Percentiles rank a stretch among this genome's conserved stretches.
These are phyloP conservation scores for Xerocomellus amylosporus DNA, from an alignment of 768 basidiomycete species.

Conservation along the genomic window DNA sequence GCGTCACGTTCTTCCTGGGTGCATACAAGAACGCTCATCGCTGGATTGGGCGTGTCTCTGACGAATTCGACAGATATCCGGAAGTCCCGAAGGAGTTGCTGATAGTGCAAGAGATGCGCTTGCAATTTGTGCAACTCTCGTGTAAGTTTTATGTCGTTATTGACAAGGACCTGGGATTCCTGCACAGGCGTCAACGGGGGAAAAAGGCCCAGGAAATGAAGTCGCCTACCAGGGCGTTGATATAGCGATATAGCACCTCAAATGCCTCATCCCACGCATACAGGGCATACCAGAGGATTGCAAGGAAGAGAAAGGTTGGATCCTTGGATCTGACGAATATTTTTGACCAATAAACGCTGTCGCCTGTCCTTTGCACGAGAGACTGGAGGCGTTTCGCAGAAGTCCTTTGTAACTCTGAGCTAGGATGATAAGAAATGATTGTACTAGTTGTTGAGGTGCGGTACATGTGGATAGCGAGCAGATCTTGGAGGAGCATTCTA, in stretches of 20 bases:
- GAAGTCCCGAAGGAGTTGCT: constrained; percentile 53
- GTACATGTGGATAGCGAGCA: constrained; percentile 55
- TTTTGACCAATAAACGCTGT: constrained; percentile 36
- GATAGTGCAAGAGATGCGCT: constrained; percentile 58
- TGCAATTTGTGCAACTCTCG: constrained; percentile 56
- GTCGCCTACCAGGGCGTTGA: constrained; percentile 45
- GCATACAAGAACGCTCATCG: constrained; percentile 33
- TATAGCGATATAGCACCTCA: constrained; percentile 48
- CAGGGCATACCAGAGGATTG: constrained; percentile 55
- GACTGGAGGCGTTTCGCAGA: constrained; percentile 30
- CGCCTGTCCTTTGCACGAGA: constrained; percentile 30
- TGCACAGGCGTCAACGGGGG: constrained; percentile 15
- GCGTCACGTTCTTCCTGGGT: constrained; percentile 1
- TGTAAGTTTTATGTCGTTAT: constrained; percentile 44
- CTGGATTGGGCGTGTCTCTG: constrained; percentile 45
- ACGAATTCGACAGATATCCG: constrained; percentile 49
- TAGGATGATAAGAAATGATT: constrained; percentile 34
- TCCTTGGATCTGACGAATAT: constrained; percentile 36
- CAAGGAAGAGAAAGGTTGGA: constrained; percentile 54
- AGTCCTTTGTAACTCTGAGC: constrained; percentile 19
- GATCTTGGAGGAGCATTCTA: constrained; percentile 38
- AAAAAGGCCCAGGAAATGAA: not conserved
- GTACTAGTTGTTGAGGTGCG: constrained; percentile 25
- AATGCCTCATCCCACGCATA: constrained; percentile 64
- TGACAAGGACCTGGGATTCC: constrained; percentile 46